Percentiles rank a stretch among this genome's conserved stretches.
Conservation (phyloP, 352 stramenopile species). For the Pythium scleroteichum region DNA sequence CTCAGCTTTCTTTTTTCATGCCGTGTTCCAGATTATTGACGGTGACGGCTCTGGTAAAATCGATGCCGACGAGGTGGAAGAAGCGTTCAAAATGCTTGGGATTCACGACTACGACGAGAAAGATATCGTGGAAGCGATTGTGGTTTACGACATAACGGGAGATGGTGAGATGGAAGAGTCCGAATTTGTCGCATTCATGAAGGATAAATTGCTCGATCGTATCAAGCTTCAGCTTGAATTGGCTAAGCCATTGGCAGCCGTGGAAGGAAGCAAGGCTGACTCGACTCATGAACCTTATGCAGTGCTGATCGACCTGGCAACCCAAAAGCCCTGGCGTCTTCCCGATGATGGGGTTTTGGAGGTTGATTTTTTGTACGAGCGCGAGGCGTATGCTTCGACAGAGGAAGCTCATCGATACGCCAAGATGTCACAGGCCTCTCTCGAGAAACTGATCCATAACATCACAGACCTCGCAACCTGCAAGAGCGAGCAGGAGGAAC, state of each 20-base stretch:
- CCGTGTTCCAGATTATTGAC: constrained; percentile 79
- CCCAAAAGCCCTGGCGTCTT: constrained; percentile 64
- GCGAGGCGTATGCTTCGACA: constrained; percentile 58
- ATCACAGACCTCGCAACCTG: constrained; percentile 50
- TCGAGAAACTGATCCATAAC: constrained; percentile 77
- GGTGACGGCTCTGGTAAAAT: constrained; percentile 73
- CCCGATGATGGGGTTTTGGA: constrained; percentile 63
- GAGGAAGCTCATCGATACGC: constrained; percentile 54
- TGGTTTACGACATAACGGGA: constrained; percentile 70
- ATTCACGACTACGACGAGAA: constrained; percentile 60
- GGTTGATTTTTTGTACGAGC: constrained; percentile 81
- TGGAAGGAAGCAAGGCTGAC: too few species aligned
- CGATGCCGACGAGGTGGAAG: constrained; percentile 68
- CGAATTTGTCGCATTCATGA: constrained; percentile 87
- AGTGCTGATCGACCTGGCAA: constrained; percentile 49
- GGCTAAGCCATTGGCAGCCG: background rate
- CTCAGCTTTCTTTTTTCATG: constrained; percentile 68
- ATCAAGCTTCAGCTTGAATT: constrained; percentile 50
- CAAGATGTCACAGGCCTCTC: constrained; percentile 64
- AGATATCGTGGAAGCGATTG: constrained; percentile 63
- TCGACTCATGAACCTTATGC: constrained; percentile 13
- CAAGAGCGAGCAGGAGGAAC: constrained; percentile 70
- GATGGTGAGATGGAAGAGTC: constrained; percentile 79
- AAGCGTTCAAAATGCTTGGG: constrained; percentile 73
- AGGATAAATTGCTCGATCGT: constrained; percentile 53